Evolutionary conservation across 2,329 filamentous ascomycete genomes (phyloP), one percentile per base, ranked within the genome.

Genomic region (Akanthomyces dipterigenus): DNA sequence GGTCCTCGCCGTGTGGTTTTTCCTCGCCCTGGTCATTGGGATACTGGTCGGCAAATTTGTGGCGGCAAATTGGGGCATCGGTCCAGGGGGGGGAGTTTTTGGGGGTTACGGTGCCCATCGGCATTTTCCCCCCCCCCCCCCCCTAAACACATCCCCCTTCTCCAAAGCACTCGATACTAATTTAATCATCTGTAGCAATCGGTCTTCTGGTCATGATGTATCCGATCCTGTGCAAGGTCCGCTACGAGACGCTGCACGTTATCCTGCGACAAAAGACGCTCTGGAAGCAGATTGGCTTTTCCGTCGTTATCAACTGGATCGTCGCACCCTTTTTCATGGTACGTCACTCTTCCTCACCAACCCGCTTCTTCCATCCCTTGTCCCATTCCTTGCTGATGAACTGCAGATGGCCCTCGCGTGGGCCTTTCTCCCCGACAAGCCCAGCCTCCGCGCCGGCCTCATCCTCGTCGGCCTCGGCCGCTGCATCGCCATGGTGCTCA

Each of bases 141-240:
- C n/a, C n/a, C n/a, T n/a, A n/a, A n/a, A 24, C 16, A 8, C 18
- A 12, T 5, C 18, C 6, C 5, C 3, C 3, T 16, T 14, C 3
- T n/a, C 20, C 45, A 1, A 24, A 9, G 6, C 31, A 5, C n/a
- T n/a, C n/a, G n/a, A 8, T 34, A 34, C 7, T 34, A 34, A 34
- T 9, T 20, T 26, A 46, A 20, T 36, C 42, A 28, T 12, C 1
- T 36, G 14, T 24, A 88, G 88, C 88, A 1, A 76, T 91, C 53
- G 89, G 89, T 0, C 76, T 92, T 2, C 79, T 93, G 1, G 84
- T 91, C 45, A 92, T 93, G 89, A 93, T 93, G 88, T 92, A 91
- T 70, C 89, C 89, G 0, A 92, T 92, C 63, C 77, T 92, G 1
- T 91, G 88, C 78, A 91, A 91, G 72, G 86, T 92, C 12, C 82